These are phyloP conservation scores for Calonectria henricotiae DNA, from an alignment of 2,329 filamentous ascomycete species.

Conservation along the genomic window DNA sequence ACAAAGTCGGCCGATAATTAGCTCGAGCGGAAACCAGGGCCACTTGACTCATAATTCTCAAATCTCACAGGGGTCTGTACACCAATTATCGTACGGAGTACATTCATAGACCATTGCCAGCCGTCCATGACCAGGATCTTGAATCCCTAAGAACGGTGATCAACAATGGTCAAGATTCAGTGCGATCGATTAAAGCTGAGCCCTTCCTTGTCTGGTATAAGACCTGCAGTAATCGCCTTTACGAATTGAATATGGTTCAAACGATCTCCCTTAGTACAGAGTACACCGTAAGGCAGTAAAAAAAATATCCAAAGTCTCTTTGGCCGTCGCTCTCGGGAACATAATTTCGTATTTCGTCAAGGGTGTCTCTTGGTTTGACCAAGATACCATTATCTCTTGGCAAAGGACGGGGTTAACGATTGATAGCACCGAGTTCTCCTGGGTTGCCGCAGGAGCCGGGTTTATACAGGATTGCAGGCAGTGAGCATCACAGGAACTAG, in stretches of 20 bases:
- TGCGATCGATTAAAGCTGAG: not conserved
- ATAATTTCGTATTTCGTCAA: not conserved
- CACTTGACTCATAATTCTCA: not conserved
- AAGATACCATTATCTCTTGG: conserved; percentile 4
- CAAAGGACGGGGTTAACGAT: not conserved
- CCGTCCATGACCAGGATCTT: not conserved
- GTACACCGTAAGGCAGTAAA: not conserved
- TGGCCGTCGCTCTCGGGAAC: not conserved
- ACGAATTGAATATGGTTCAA: not conserved
- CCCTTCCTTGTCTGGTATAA: not conserved
- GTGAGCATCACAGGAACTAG: not conserved
- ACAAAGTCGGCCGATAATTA: not conserved
- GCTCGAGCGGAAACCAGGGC: not conserved
- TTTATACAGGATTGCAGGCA: not conserved
- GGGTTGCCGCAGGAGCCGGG: not conserved
- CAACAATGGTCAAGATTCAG: not conserved
- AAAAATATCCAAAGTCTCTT: not conserved
- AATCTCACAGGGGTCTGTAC: not conserved
- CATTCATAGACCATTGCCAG: not conserved
- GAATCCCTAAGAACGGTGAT: not conserved
- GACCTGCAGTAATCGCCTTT: not conserved
- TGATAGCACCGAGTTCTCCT: not conserved
- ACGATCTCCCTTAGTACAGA: not conserved
- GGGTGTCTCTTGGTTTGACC: not conserved
- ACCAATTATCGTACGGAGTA: not conserved